Evolutionary conservation across 1,284 basidiomycete genomes (phyloP).

Genomic region (Moniliella sp.): DNA sequence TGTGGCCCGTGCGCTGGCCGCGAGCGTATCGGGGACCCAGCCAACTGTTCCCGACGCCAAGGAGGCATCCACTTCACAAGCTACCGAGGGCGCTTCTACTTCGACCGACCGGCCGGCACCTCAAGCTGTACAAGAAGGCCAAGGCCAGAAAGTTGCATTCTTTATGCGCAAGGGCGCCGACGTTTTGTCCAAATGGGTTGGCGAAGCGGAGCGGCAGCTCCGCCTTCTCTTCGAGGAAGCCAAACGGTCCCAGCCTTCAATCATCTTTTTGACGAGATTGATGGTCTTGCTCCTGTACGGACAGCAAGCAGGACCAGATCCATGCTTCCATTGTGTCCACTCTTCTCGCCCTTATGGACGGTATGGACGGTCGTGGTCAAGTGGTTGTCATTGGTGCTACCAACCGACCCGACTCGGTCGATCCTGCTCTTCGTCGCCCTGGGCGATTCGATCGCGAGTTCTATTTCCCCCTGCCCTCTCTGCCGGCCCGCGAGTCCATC

Average conservation of each 20-base stretch:
- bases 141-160: slow-evolving; percentile 79
- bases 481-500: slow-evolving; percentile 68
- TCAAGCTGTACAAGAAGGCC: too few species aligned
- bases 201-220: slow-evolving; percentile 88
- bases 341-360: slow-evolving; percentile 88
- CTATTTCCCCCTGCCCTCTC: slow-evolving; percentile 75
- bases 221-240: slow-evolving; percentile 92
- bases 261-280: slow-evolving; percentile 98
- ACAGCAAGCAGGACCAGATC: slow-evolving; percentile 95
- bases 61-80: too few species aligned
- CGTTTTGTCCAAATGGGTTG: slow-evolving; percentile 94
- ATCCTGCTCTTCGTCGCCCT: slow-evolving; percentile 77
- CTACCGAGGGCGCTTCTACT: too few species aligned
- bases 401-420: slow-evolving; percentile 85
- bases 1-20: slow-evolving; percentile 67
- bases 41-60: too few species aligned
- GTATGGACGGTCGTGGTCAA: slow-evolving; percentile 87
- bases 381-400: slow-evolving; percentile 97
- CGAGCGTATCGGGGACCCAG: too few species aligned
- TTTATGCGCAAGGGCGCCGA: slow-evolving; percentile 99
- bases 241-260: slow-evolving; percentile 69
- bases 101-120: too few species aligned
- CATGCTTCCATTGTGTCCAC: slow-evolving; percentile 94
- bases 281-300: slow-evolving; percentile 86
- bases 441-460: slow-evolving; percentile 95